These are phyloP conservation scores for Blastobotrys apis DNA, from an alignment of 1,139 yeast genomes.

Conservation along the genomic window DNA sequence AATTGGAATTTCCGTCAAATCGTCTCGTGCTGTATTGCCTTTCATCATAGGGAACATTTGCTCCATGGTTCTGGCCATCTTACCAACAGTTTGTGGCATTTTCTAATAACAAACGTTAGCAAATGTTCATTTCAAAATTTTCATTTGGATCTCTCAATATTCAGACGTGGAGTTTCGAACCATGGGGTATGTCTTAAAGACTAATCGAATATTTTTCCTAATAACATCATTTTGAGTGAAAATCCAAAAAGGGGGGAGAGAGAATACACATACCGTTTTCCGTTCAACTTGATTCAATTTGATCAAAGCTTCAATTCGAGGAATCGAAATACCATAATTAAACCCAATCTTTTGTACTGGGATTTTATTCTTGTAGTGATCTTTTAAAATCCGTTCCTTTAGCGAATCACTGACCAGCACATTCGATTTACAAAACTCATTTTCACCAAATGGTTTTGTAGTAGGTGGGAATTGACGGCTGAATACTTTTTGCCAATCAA, in stretches of 20 bases:
- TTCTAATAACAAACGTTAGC: conserved; percentile 13
- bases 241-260: background rate
- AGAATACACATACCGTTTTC: conserved; percentile 58
- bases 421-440: conserved; percentile 66
- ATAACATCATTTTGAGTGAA: conserved; percentile 42
- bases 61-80: conserved; percentile 52
- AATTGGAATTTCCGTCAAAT: conserved; percentile 82
- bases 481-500: conserved; percentile 25
- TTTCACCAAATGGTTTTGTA: conserved; percentile 67
- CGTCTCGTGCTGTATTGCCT: conserved; percentile 24
- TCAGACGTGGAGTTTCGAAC: conserved; percentile 49
- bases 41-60: conserved; percentile 74
- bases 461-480: conserved; percentile 9
- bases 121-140: background rate
- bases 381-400: conserved; percentile 57
- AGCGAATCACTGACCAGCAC: conserved; percentile 53
- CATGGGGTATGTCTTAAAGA: conserved; percentile 68
- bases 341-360: conserved; percentile 74
- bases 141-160: background rate
- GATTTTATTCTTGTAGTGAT: conserved; percentile 46
- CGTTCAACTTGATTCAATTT: conserved; percentile 62
- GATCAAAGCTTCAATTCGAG: conserved; percentile 81
- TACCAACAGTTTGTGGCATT: conserved; percentile 29
- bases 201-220: conserved; percentile 53
- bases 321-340: conserved; percentile 73